Evolutionary conservation across 2,329 filamentous ascomycete genomes (phyloP).

Genomic region (Penicillium sp.): DNA sequence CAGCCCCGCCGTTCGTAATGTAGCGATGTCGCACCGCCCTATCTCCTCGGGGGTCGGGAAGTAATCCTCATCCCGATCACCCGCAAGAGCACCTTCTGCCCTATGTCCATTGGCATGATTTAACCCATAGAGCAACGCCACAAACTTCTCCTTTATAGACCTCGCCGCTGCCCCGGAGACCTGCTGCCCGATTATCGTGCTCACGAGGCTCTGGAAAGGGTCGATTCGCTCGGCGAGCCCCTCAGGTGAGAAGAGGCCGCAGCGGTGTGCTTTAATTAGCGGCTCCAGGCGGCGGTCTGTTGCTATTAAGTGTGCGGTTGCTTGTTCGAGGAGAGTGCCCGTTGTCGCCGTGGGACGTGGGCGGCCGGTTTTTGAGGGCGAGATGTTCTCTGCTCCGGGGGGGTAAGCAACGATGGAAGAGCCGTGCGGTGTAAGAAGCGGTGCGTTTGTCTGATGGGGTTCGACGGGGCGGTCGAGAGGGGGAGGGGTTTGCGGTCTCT

Average conservation of each 20-base stretch:
- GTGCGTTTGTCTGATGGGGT: constrained; percentile 54
- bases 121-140: constrained; percentile 67
- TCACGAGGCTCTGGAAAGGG: constrained; percentile 81
- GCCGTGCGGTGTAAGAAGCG: constrained; percentile 53
- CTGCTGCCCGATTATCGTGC: constrained; percentile 94
- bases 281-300: constrained; percentile 74
- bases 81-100: constrained; percentile 15
- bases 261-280: constrained; percentile 75
- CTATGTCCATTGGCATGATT: constrained; percentile 25
- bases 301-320: constrained; percentile 73
- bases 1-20: constrained; percentile 81
- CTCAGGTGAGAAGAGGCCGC: constrained; percentile 77
- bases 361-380: constrained; percentile 47
- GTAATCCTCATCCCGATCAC: constrained; percentile 17
- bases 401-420: constrained; percentile 56
- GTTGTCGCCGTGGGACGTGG: constrained; percentile 63
- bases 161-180: constrained; percentile 90
- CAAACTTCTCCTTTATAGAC: constrained; percentile 85
- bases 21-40: constrained; percentile 64
- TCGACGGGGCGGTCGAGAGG: constrained; percentile 51
- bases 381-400: constrained; percentile 41
- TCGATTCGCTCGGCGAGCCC: constrained; percentile 85
- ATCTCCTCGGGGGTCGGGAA: constrained; percentile 84
- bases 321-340: constrained; percentile 73
- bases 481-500: constrained; percentile 51